Evolutionary conservation across 345 rosid genomes (phyloP), one percentile per base, ranked within the genome.

Genomic region (Brassica rapa): DNA sequence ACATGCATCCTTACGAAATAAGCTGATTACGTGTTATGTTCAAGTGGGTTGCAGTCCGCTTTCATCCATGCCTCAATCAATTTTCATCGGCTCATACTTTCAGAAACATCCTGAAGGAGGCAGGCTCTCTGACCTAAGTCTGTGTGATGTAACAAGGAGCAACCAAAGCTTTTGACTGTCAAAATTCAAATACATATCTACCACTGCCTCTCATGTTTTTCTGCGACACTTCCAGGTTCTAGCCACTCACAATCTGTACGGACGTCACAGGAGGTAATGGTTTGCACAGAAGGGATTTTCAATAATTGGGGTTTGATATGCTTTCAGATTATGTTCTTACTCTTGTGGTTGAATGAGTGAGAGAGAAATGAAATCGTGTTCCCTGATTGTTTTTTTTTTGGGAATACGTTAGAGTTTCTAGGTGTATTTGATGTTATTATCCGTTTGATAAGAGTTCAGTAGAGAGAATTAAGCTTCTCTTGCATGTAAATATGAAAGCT

Each of bases 221-320:
- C 27, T 25, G 29, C 23, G 61, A 71, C 32, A 9, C 4, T 68
- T 82, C 75, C 27, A 90, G 97, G 84, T 66, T 66, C 86, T 84
- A 64, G 16, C 81, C 10, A 33, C 70, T 73, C 79, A 49, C n/a
- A 66, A 37, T 56, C 73, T 83, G 60, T 60, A 72, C 10, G 72
- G 80, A 65, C 32, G 41, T 79, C 82, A 88, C 84, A 89, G 85
- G 87, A 77, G 97, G 98, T 93, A 84, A 43, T 71, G 73, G 5
- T 8, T 75, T 25, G 27, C 46, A 39, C 1, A 9, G 46, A 2
- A 39, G 3, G 46, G 46, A 9, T 39, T 39, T 41, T 41, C 4
- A 41, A 25, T 25, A 25, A 25, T 25, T 25, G 27, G 27, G 27
- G 27, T 25, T 25, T 25, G 27, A 25, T 25, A 25, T 25, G 27